Evolutionary conservation across 805 yeast species (phyloP), one percentile per base, ranked within the genome.

Genomic region (Candida morakotiae): DNA sequence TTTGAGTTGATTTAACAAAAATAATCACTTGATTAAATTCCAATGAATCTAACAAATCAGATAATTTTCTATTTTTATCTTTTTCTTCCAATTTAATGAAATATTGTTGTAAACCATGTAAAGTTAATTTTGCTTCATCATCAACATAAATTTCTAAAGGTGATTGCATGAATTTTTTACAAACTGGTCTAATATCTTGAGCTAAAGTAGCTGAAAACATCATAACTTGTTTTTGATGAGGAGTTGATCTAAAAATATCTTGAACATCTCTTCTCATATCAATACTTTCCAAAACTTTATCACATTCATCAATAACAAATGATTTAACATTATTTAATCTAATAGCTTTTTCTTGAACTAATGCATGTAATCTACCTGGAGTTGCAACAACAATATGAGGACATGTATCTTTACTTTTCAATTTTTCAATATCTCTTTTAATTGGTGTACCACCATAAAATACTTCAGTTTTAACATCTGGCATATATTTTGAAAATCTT

Each of bases 181-280:
- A 91, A 42, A 93, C 81, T 45, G 96, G 96, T 66, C 96, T 85
- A 56, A 91, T 87, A 60, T 91, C 98, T 60, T 79, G 86, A 33
- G 95, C 81, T 53, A 91, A 75, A 39, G 98, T 91, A 49, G 98
- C 98, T 43, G 96, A 85, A 67, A 91, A 91, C 96, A 91, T 91
- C 98, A 93, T 89, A 40, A 93, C 98, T 73, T 91, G 98, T 69
- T 91, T 91, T 64, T 91, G 96, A 68, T 86, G 95, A 49, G 98
- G 98, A 36, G 98, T 91, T 44, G 86, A 86, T 66, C 96, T 83
- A 81, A 93, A 91, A 48, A 93, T 85, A 61, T 91, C 98, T 74
- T 91, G 98, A 42, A 91, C 96, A 60, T 91, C 98, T 64, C 96
- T 83, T 75, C 98, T 86, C 98, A 91, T 91, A 55, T 84, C 94